Evolutionary conservation across 345 rosid genomes (phyloP), one percentile per base, ranked within the genome.

Genomic region (Pistacia vera): DNA sequence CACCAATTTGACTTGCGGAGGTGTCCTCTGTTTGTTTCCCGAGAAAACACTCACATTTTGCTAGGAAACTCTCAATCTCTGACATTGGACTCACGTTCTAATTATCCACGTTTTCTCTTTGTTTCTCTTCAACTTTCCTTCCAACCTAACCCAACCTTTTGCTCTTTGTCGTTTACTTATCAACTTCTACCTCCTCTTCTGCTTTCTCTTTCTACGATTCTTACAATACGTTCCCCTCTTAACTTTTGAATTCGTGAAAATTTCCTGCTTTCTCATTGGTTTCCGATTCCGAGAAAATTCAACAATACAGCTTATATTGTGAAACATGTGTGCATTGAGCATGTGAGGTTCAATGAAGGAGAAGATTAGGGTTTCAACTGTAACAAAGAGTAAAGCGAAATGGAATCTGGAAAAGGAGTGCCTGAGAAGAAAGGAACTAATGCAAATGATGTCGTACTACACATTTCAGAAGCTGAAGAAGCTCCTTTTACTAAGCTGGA

Each of bases 361-460:
- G 58, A 22, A 22, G 28, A 54, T 49, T 3, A 8, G 68, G 66
- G 36, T 63, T 52, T 64, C 12, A 48, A 58, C 10, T 3, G 28
- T 25, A 18, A 25, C 35, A 18, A 64, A 48, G 54, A 68, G 0
- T 3, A 14, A 44, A 22, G 66, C 55, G 20, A 16, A 59, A 81
- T 83, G 87, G 87, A 84, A 64, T 18, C 51, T 56, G 78, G 76
- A 11, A 54, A 57, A 59, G 75, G 79, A 9, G 44, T 71, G 76
- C 11, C 22, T 1, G 83, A 79, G 71, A 85, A 75, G 70, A 82
- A 75, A 69, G 87, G 79, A 66, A 68, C 2, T 22, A 56, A 6
- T 41, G 36, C 61, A 66, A 68, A 75, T 46, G 86, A 88, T 58
- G 82, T 86, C 48, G 78, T 86, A 0, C 77, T 86, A 4, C 81